Conservation (phyloP, 257 asterid genomes). For the Gentiana macrophylla region DNA sequence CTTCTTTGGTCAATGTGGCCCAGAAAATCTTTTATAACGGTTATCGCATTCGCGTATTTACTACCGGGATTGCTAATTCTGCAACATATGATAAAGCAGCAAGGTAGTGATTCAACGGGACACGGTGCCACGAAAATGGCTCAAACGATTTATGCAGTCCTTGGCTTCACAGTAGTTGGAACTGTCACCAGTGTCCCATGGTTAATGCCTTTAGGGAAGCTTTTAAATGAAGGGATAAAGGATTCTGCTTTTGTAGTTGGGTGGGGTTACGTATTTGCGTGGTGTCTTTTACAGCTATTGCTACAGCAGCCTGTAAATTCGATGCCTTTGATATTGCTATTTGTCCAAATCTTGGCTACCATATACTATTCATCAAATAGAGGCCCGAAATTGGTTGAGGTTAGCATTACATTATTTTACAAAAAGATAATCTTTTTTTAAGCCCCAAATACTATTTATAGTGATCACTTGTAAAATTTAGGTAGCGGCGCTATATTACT, state of each 20-base stretch:
- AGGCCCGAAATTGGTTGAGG: constrained; percentile 65
- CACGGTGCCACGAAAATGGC: constrained; percentile 37
- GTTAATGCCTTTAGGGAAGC: constrained; percentile 36
- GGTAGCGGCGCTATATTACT: constrained; percentile 68
- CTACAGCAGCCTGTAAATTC: constrained; percentile 79
- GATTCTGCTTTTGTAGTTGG: constrained; percentile 45
- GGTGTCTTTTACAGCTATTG: constrained; percentile 79
- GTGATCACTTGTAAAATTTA: constrained; percentile 4
- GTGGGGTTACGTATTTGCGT: constrained; percentile 51
- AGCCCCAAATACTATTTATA: too few relatives aligned
- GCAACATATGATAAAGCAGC: constrained; percentile 31
- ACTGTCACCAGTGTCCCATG: constrained; percentile 49
- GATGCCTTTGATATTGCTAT: constrained; percentile 45
- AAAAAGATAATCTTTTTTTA: too few relatives aligned
- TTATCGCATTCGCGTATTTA: constrained; percentile 31
- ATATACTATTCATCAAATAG: constrained; percentile 27
- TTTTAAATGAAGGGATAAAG: constrained; percentile 18
- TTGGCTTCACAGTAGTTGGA: constrained; percentile 40
- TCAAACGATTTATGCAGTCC: constrained; percentile 46
- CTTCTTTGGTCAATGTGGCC: constrained; percentile 23
- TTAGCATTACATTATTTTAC: constrained; percentile 20
- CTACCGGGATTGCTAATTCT: constrained; percentile 44
- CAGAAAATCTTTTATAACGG: constrained; percentile 20
- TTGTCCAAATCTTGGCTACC: constrained; percentile 50
- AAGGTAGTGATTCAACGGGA: constrained; percentile 30